Conservation (phyloP, 2,329 filamentous ascomycete species). For the Colletotrichum siamense region DNA sequence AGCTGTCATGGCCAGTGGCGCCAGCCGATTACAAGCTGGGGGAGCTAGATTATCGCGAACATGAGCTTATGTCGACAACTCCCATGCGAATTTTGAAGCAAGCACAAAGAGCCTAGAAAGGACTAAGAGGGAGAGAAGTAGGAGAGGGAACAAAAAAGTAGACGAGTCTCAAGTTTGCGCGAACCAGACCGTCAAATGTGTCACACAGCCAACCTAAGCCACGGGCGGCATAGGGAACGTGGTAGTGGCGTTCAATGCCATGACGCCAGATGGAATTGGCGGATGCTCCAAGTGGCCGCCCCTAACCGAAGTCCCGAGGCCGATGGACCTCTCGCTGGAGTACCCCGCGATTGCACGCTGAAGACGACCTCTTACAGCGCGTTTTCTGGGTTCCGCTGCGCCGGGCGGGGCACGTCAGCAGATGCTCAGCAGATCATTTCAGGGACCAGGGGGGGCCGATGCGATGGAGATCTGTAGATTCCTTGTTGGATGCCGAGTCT, state of each 20-base stretch:
- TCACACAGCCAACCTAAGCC: constrained; percentile 4
- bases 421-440: not conserved
- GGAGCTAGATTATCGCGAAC: constrained; percentile 15
- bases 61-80: not conserved
- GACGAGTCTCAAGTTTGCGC: not conserved
- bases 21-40: constrained; percentile 22
- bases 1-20: constrained; percentile 21
- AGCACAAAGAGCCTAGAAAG: not conserved
- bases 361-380: constrained; percentile 8
- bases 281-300: constrained; percentile 11
- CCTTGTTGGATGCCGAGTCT: not conserved
- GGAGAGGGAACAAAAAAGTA: not conserved
- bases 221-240: constrained; percentile 10
- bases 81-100: not conserved
- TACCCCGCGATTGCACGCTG: constrained; percentile 16
- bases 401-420: constrained; percentile 6
- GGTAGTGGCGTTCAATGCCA: not conserved
- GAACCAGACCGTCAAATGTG: not conserved
- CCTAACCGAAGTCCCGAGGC: constrained; percentile 21
- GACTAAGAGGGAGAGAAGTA: not conserved
- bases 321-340: constrained; percentile 3
- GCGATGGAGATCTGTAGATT: not conserved
- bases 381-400: constrained; percentile 12
- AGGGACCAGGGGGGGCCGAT: constrained; percentile 9
- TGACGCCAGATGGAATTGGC: constrained; percentile 9